These are phyloP conservation scores for Raffaelea ambrosiae DNA, from an alignment of 2,329 filamentous ascomycete species.

Conservation along the genomic window DNA sequence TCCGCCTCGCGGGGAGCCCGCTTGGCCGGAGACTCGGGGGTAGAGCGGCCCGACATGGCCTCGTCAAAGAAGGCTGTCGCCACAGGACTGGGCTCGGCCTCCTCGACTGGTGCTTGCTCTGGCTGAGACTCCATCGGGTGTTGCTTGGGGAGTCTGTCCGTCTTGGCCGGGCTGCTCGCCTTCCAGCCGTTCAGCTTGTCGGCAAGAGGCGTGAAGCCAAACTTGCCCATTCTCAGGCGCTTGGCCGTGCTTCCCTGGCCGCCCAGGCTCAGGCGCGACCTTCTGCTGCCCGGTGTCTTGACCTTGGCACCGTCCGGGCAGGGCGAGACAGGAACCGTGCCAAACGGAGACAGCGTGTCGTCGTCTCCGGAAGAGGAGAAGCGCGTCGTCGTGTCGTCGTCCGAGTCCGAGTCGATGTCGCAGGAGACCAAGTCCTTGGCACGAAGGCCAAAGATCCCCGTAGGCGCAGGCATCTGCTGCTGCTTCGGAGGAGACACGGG, in stretches of 20 bases:
- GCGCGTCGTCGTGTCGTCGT: slow-evolving; percentile 40
- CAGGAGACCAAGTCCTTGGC: slow-evolving; percentile 38
- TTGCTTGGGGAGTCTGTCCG: not conserved
- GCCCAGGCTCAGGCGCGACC: slow-evolving; percentile 6
- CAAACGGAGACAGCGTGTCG: slow-evolving; percentile 14
- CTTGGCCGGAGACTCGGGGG: slow-evolving; percentile 1
- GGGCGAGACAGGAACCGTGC: slow-evolving; percentile 32
- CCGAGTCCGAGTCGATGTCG: slow-evolving; percentile 47
- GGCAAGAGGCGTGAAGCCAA: slow-evolving; percentile 58
- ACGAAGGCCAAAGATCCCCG: slow-evolving; percentile 33
- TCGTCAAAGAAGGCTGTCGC: slow-evolving; percentile 55
- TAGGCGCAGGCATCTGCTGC: slow-evolving; percentile 13
- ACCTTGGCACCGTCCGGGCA: slow-evolving; percentile 21
- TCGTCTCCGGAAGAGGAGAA: not conserved
- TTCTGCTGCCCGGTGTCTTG: slow-evolving; percentile 5
- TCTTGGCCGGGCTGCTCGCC: slow-evolving; percentile 45
- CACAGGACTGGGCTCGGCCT: no score
- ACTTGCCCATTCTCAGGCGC: slow-evolving; percentile 15
- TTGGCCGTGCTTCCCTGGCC: slow-evolving; percentile 19
- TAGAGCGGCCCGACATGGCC: slow-evolving; percentile 43
- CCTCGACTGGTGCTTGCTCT: no score
- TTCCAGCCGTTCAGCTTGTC: slow-evolving; percentile 55
- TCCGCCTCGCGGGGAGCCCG: not conserved
- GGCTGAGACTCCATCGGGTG: not conserved
- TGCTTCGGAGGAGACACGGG: slow-evolving; percentile 19